Conservation (phyloP, 1,139 yeast species). For the Candida sp. region DNA sequence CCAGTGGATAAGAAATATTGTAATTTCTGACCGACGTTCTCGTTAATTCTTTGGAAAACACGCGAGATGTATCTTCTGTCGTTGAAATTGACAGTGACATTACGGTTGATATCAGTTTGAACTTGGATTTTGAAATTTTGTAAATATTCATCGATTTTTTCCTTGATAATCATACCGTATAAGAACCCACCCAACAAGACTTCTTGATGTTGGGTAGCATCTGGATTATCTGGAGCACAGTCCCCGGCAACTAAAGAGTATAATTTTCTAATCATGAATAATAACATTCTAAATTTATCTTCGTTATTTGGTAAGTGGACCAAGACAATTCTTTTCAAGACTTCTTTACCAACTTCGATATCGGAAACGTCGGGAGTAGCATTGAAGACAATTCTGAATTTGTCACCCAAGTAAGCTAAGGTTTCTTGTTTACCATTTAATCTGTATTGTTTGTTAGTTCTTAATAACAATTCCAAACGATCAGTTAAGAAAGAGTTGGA, state of each 20-base stretch:
- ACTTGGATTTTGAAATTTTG: slow-evolving; percentile 71
- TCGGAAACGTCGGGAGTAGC: slow-evolving; percentile 88
- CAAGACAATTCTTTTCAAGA: slow-evolving; percentile 77
- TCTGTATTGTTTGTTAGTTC: slow-evolving; percentile 81
- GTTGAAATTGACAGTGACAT: slow-evolving; percentile 76
- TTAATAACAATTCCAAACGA: slow-evolving; percentile 89
- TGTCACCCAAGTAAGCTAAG: slow-evolving; percentile 90
- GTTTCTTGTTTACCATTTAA: slow-evolving; percentile 83
- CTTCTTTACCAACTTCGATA: slow-evolving; percentile 86
- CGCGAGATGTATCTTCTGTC: slow-evolving; percentile 82
- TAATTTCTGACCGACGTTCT: slow-evolving; percentile 90
- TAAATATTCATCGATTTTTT: slow-evolving; percentile 91
- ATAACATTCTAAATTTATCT: slow-evolving; percentile 82
- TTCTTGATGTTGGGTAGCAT: slow-evolving; percentile 99
- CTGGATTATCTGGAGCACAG: slow-evolving; percentile 97
- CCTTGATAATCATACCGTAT: slow-evolving; percentile 95
- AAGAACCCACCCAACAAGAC: slow-evolving; percentile 93
- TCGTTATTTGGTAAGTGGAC: slow-evolving; percentile 73
- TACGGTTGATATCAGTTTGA: slow-evolving; percentile 77
- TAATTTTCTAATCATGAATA: slow-evolving; percentile 93
- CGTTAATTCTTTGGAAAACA: slow-evolving; percentile 78
- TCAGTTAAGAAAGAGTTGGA: slow-evolving; percentile 93
- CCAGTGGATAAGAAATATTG: slow-evolving; percentile 97
- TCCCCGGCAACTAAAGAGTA: slow-evolving; percentile 96
- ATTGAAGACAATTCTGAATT: slow-evolving; percentile 89